Evolutionary conservation across 1,284 basidiomycete genomes (phyloP), one percentile per base, ranked within the genome.

Genomic region (Heliocybe sulcata): DNA sequence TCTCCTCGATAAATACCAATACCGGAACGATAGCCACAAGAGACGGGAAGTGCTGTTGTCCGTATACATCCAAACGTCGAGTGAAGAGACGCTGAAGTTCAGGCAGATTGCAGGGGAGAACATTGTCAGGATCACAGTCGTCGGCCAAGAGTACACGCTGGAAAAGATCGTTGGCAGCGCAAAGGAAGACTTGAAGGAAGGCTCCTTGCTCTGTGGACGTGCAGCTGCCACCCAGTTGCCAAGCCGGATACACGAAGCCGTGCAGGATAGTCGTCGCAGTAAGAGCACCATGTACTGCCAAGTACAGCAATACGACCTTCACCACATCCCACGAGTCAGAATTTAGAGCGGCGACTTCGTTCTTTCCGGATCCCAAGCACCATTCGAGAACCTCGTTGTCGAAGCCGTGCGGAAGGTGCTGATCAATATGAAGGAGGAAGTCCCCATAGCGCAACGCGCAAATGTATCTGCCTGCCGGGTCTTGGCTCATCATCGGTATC

Each of bases 211-310:
- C 69, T 8, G 66, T 60, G 1, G 69, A 63, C 6, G 71, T 62
- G 20, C 70, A 62, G 6, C 64, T 65, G 12, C 81, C 78, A 12
- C 74, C 79, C 14, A 76, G 69, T 51, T 76, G 71, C 89, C 89
- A 92, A 2, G 81, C 80, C 19, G 86, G 86, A 65, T 88, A 91
- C 14, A 90, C 77, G 16, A 92, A 67, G 20, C 88, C 87, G 55
- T 77, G 72, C 35, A 92, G 69, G 33, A 92, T 76, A 0, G 86
- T 88, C 1, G 86, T 85, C 3, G 84, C 82, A 52, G 79, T 77
- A 25, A 92, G 69, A 2, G 86, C 82, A 22, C 85, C 86, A 55
- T 80, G 79, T 22, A 84, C 76, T n/a, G 77, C 77, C 22, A 91
- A 73, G 63, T 83, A 80, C 1, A 89, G 65, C 1, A 90, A 70